These are phyloP conservation scores for Fraxinus cuspidata DNA, from an alignment of 257 asterid species.

Conservation along the genomic window DNA sequence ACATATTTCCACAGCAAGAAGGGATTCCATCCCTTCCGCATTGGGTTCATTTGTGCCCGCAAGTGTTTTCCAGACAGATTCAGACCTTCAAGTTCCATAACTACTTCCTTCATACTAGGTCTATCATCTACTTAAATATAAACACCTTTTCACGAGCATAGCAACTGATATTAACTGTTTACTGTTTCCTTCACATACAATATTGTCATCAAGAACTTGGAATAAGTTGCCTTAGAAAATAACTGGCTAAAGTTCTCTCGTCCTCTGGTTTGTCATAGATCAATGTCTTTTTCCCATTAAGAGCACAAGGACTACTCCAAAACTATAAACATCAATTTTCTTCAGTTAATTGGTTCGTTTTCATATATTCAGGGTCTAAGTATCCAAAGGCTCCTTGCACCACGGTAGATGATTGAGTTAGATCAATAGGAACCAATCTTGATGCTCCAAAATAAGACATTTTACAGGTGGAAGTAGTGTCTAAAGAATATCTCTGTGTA, in stretches of 20 bases:
- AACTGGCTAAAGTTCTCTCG: slow-evolving; percentile 6
- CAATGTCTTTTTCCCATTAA: slow-evolving; percentile 12
- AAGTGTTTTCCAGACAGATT: slow-evolving; percentile 12
- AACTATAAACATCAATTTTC: slow-evolving; percentile 40
- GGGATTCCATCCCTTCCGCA: slow-evolving; percentile 1
- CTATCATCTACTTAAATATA: slow-evolving; percentile 34
- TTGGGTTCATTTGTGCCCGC: not conserved
- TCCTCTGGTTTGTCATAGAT: slow-evolving; percentile 17
- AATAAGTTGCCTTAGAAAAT: slow-evolving; percentile 14
- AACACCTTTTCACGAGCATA: slow-evolving; percentile 27
- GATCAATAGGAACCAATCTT: slow-evolving; percentile 24
- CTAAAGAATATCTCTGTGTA: slow-evolving; percentile 30
- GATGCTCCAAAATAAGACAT: slow-evolving; percentile 32
- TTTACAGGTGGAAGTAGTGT: slow-evolving; percentile 14
- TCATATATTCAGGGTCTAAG: slow-evolving; percentile 39
- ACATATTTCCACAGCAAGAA: not conserved
- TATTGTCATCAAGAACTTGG: slow-evolving; percentile 26
- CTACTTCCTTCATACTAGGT: slow-evolving; percentile 38
- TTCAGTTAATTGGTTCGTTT: slow-evolving; percentile 24
- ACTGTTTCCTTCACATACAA: slow-evolving; percentile 22
- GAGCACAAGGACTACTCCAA: slow-evolving; percentile 17
- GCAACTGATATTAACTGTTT: slow-evolving; percentile 18
- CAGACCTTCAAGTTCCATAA: slow-evolving; percentile 20
- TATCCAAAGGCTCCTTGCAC: slow-evolving; percentile 38
- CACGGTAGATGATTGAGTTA: slow-evolving; percentile 19